These are phyloP conservation scores for Syzygium aqueum DNA, from an alignment of 345 rosid genomes.

Conservation along the genomic window DNA sequence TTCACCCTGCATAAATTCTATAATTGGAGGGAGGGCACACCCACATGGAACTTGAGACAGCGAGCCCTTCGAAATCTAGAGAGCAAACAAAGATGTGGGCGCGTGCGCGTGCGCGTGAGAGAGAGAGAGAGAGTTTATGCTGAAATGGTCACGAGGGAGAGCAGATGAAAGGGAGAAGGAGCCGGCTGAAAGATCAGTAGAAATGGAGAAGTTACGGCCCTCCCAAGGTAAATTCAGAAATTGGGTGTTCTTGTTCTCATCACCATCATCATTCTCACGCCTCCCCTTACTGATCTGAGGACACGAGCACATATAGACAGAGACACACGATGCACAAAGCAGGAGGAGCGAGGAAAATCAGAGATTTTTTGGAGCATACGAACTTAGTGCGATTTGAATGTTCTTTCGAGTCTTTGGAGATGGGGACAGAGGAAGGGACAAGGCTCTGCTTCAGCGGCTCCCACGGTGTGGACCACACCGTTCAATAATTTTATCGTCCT, in stretches of 20 bases:
- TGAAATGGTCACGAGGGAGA: neutral
- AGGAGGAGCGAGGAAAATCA: neutral
- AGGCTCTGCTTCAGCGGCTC: neutral
- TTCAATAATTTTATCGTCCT: neutral
- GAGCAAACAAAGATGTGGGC: neutral
- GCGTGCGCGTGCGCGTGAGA: neutral
- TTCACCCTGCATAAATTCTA: neutral
- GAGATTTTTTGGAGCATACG: neutral
- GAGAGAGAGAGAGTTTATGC: neutral
- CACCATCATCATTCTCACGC: neutral
- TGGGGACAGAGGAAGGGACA: slow-evolving; percentile 2
- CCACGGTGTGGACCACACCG: neutral
- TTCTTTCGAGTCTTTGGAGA: neutral
- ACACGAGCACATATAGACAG: neutral
- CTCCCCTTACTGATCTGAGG: neutral
- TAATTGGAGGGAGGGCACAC: neutral
- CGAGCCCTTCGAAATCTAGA: neutral
- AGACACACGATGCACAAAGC: neutral
- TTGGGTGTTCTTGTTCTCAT: neutral
- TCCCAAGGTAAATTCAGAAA: neutral
- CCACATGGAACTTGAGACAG: neutral
- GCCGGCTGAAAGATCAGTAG: neutral
- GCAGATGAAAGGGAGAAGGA: neutral
- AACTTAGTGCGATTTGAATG: neutral
- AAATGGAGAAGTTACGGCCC: neutral